phyloP scores from a whole-genome alignment of 2,329 filamentous ascomycete species.

The Talaromyces pinophilus region DNA sequence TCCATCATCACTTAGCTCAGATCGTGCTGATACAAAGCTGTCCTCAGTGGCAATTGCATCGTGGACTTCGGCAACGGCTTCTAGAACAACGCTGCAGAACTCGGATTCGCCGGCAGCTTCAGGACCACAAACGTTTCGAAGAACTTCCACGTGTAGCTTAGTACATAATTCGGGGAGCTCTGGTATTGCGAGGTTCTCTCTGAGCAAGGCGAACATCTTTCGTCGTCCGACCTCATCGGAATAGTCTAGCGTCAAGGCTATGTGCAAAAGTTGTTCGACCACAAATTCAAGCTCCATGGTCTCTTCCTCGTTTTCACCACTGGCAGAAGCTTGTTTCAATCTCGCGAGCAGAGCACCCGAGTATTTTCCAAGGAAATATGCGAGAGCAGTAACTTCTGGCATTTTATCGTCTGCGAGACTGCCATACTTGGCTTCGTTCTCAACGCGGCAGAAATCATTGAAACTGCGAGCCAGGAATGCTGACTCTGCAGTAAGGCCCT shows the following conservation, averaged over 20 bases:
- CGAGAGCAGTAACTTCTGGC: constrained; percentile 88
- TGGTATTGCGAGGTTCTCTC: constrained; percentile 80
- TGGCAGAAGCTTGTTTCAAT: constrained; percentile 40
- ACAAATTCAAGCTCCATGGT: constrained; percentile 91
- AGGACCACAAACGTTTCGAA: constrained; percentile 77
- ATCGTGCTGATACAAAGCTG: constrained; percentile 91
- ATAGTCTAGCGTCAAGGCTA: constrained; percentile 89
- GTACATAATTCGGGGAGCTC: constrained; percentile 92
- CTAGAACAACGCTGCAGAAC: constrained; percentile 64
- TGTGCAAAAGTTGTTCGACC: constrained; percentile 90
- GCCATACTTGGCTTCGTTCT: constrained; percentile 73
- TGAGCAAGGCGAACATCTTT: constrained; percentile 91
- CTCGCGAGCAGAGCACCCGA: constrained; percentile 55
- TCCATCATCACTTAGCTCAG: constrained; percentile 70
- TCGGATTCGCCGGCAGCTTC: constrained; percentile 53
- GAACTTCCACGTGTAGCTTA: constrained; percentile 77
- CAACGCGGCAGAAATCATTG: constrained; percentile 84
- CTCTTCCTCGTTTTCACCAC: constrained; percentile 74
- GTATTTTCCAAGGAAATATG: constrained; percentile 81
- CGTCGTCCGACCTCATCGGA: constrained; percentile 94
- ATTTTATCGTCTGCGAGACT: constrained; percentile 85
- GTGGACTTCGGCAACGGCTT: constrained; percentile 94
- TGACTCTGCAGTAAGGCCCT: constrained; percentile 67
- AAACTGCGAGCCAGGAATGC: constrained; percentile 89
- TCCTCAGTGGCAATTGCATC: constrained; percentile 80